Evolutionary conservation across 2,329 filamentous ascomycete species (phyloP).

Genomic region (Podosphaera xanthii): DNA sequence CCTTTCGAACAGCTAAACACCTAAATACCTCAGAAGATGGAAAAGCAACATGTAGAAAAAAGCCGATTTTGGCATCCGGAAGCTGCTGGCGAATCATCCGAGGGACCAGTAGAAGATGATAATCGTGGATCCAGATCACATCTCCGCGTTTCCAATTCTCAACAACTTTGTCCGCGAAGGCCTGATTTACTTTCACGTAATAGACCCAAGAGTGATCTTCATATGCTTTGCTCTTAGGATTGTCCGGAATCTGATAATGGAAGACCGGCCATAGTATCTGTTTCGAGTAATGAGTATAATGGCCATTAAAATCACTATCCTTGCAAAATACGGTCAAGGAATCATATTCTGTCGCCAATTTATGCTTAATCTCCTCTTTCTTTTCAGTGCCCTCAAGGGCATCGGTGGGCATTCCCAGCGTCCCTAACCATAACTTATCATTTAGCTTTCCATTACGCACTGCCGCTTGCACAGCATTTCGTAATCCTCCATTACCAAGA

Average conservation of each 20-base stretch:
- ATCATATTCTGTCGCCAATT: conserved; percentile 57
- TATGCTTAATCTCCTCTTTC: conserved; percentile 65
- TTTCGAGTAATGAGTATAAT: conserved; percentile 93
- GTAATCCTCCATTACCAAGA: conserved; percentile 78
- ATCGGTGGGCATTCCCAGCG: conserved; percentile 84
- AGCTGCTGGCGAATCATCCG: conserved; percentile 74
- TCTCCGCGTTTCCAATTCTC: conserved; percentile 87
- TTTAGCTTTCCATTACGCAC: conserved; percentile 42
- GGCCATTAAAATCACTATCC: conserved; percentile 82
- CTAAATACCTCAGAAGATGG: conserved; percentile 92
- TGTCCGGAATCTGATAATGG: conserved; percentile 94
- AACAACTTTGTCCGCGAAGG: conserved; percentile 75
- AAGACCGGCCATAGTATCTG: conserved; percentile 95
- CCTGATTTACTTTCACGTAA: conserved; percentile 80
- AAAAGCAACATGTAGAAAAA: conserved; percentile 89
- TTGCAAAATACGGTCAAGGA: conserved; percentile 67
- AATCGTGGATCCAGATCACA: conserved; percentile 87
- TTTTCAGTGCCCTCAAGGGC: conserved; percentile 49
- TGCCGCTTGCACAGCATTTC: conserved; percentile 68
- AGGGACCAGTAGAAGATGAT: conserved; percentile 76
- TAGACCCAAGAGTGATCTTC: conserved; percentile 93
- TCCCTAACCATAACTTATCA: conserved; percentile 78
- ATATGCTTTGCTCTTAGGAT: conserved; percentile 94
- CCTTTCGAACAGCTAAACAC: conserved; percentile 65
- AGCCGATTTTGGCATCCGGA: conserved; percentile 83